These are phyloP conservation scores for Rhizomucor pusillus DNA, from an alignment of 371 early-diverging fungal genomes.

Conservation along the genomic window DNA sequence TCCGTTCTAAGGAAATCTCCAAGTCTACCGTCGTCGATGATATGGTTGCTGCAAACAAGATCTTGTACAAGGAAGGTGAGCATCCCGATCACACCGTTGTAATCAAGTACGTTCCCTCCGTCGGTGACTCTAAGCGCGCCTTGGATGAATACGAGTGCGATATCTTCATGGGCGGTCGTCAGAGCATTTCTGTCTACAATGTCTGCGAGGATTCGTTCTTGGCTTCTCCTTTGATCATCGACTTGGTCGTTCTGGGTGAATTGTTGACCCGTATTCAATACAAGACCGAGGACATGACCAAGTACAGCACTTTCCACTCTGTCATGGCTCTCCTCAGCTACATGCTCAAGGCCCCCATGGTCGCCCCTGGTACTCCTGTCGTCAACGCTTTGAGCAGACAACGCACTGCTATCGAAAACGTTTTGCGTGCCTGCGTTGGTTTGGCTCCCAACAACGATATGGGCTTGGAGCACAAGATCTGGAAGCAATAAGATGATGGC, in stretches of 20 bases:
- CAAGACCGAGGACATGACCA: slow-evolving; percentile 62
- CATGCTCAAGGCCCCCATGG: slow-evolving; percentile 93
- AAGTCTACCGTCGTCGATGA: slow-evolving; percentile 98
- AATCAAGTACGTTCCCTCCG: slow-evolving; percentile 96
- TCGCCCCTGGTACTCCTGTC: slow-evolving; percentile 88
- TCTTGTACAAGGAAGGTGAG: slow-evolving; percentile 85
- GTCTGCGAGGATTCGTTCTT: slow-evolving; percentile 97
- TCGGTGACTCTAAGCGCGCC: slow-evolving; percentile 97
- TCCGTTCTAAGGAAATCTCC: slow-evolving; percentile 97
- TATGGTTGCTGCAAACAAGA: slow-evolving; percentile 92
- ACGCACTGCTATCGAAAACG: slow-evolving; percentile 93
- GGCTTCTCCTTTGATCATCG: slow-evolving; percentile 95
- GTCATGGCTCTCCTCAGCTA: slow-evolving; percentile 88
- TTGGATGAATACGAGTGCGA: slow-evolving; percentile 96
- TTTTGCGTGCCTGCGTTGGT: slow-evolving; percentile 94
- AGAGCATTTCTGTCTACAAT: slow-evolving; percentile 95
- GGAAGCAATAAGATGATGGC: slow-evolving; percentile 50
- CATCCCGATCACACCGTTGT: slow-evolving; percentile 97
- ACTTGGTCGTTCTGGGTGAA: slow-evolving; percentile 90
- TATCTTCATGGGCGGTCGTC: slow-evolving; percentile 97
- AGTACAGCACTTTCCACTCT: slow-evolving; percentile 86
- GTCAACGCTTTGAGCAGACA: slow-evolving; percentile 94
- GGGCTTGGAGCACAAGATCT: slow-evolving; percentile 84
- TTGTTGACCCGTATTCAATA: slow-evolving; percentile 94
- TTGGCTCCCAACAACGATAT: slow-evolving; percentile 88